A percentile compares a stretch with the other conserved stretches of the same genome.
These are phyloP conservation scores for Diplodia seriata DNA, from an alignment of 2,329 filamentous ascomycete genomes.

Conservation along the genomic window DNA sequence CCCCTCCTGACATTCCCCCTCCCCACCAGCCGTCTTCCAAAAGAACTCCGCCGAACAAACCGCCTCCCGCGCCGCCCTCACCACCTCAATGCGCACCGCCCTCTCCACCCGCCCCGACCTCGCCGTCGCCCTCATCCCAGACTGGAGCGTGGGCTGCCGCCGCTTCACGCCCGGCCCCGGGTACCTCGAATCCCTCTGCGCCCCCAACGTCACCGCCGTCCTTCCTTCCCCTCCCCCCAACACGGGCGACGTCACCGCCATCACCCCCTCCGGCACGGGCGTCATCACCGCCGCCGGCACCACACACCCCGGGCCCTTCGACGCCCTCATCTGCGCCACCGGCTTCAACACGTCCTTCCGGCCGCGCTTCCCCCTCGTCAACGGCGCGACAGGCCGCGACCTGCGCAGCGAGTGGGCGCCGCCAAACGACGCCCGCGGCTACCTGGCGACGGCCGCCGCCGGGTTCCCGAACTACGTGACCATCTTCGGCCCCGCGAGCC, in stretches of 20 bases:
- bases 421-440: slow-evolving; percentile 47
- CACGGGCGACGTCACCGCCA: slow-evolving; percentile 37
- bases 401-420: slow-evolving; percentile 55
- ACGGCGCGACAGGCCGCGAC: slow-evolving; percentile 46
- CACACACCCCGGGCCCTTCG: slow-evolving; percentile 36
- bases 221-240: not conserved
- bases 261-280: slow-evolving; percentile 38
- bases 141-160: slow-evolving; percentile 47
- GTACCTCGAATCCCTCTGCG: slow-evolving; percentile 43
- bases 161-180: slow-evolving; percentile 45
- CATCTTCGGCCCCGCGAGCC: slow-evolving; percentile 50
- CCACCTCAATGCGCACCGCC: slow-evolving; percentile 52
- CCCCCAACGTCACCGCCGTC: slow-evolving; percentile 40
- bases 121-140: slow-evolving; percentile 54
- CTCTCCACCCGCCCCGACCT: slow-evolving; percentile 50
- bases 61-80: slow-evolving; percentile 38
- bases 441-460: slow-evolving; percentile 55
- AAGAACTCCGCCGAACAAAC: slow-evolving; percentile 50
- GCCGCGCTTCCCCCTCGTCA: slow-evolving; percentile 47
- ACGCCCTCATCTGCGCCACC: slow-evolving; percentile 44
- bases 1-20: not conserved
- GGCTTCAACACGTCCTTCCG: slow-evolving; percentile 44
- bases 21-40: slow-evolving; percentile 48
- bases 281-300: slow-evolving; percentile 40
- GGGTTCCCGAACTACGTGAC: slow-evolving; percentile 56